Evolutionary conservation across 2,329 filamentous ascomycete species (phyloP).

Genomic region (Fonsecaea nubica): DNA sequence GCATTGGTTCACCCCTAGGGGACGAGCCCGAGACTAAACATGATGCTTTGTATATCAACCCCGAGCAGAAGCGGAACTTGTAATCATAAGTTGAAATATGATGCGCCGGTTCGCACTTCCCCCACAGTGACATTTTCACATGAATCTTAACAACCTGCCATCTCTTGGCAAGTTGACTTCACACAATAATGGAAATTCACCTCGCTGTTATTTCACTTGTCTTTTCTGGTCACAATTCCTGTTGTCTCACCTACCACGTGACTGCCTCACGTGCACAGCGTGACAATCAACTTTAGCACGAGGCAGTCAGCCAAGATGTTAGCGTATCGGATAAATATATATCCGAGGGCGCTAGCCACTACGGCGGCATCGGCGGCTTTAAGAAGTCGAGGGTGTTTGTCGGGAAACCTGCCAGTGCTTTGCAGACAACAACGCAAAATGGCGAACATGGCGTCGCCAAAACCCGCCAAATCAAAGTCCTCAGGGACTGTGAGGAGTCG

Average conservation of each 20-base stretch:
- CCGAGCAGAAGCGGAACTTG: not conserved
- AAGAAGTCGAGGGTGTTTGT: slow-evolving; percentile 1
- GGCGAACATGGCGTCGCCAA: slow-evolving; percentile 15
- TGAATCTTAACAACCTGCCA: not conserved
- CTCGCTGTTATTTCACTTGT: not conserved
- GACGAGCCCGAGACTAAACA: not conserved
- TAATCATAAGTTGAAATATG: slow-evolving; percentile 21
- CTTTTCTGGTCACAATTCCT: not conserved
- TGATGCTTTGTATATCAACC: not conserved
- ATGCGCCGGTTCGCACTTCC: not conserved
- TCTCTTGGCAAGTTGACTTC: not conserved
- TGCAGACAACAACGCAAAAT: slow-evolving; percentile 7
- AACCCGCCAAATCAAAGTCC: slow-evolving; percentile 25
- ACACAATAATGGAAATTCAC: not conserved
- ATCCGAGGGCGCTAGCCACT: not conserved
- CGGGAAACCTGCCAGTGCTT: slow-evolving; percentile 14
- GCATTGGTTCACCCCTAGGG: not conserved
- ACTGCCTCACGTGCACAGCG: not conserved
- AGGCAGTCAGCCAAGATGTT: not conserved
- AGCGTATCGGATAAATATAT: not conserved
- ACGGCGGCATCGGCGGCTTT: not conserved
- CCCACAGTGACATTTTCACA: not conserved
- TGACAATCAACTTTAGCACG: not conserved
- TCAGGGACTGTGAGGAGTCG: slow-evolving; percentile 33
- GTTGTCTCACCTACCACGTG: not conserved